Conservation (phyloP, 192 early-diverging fungal species). For the Kappamyces sp. region DNA sequence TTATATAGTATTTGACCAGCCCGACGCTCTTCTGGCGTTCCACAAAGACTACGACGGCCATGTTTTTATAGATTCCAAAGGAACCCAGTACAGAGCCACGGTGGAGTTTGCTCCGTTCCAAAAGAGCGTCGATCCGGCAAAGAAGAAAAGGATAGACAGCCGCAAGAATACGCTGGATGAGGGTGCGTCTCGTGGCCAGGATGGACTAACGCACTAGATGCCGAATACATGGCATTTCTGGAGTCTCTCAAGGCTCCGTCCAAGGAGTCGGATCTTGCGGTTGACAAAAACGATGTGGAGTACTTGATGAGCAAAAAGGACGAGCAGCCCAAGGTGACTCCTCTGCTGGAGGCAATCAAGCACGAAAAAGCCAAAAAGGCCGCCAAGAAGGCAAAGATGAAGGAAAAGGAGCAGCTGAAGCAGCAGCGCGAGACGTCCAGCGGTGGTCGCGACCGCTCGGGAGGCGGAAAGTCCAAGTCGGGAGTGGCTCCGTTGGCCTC, state of each 20-base stretch:
- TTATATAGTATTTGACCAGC: constrained; percentile 67
- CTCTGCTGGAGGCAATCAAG: constrained; percentile 33
- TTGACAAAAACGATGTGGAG: constrained; percentile 6
- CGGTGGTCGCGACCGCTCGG: constrained; percentile 6
- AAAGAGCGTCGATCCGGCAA: constrained; percentile 51
- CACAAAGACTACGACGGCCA: constrained; percentile 72
- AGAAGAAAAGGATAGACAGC: constrained; percentile 56
- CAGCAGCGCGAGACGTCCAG: not conserved
- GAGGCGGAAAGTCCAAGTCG: not conserved
- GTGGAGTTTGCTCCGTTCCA: constrained; percentile 82
- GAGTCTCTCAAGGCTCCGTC: constrained; percentile 53
- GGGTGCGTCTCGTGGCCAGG: constrained; percentile 36
- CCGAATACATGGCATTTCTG: constrained; percentile 70
- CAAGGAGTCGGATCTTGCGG: constrained; percentile 10
- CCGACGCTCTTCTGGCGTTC: constrained; percentile 66
- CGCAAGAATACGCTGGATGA: constrained; percentile 71
- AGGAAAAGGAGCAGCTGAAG: not conserved
- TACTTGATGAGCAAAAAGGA: constrained; percentile 14
- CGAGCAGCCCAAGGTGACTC: constrained; percentile 26
- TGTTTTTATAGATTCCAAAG: constrained; percentile 64
- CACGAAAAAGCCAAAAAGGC: constrained; percentile 22
- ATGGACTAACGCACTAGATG: constrained; percentile 39
- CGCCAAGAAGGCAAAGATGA: constrained; percentile 9
- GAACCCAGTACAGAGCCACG: constrained; percentile 62
- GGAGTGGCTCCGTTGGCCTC: no score